Percentiles rank a stretch among this genome's conserved stretches.
Evolutionary conservation across 129 eudicot species (phyloP).

Genomic region (Artemisia argyi): DNA sequence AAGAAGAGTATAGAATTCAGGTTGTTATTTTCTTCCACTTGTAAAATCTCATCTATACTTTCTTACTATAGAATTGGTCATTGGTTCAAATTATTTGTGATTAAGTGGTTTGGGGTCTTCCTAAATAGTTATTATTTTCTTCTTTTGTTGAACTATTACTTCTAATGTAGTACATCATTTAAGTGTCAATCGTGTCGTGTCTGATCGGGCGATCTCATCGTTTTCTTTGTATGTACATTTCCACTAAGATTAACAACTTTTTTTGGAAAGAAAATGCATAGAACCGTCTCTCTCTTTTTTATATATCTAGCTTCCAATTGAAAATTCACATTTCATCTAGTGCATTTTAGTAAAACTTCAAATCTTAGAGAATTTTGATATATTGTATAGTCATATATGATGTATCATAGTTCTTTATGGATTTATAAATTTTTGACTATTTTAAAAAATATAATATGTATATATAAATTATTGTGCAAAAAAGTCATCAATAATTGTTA

Average conservation of each 20-base stretch:
- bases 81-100: neutral
- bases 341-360: neutral
- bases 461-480: conserved; percentile 20
- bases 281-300: too few species aligned
- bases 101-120: neutral
- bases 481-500: conserved; percentile 39
- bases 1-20: conserved; percentile 40
- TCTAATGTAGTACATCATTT: too few species aligned
- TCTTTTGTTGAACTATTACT: too few species aligned
- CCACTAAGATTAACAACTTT: too few species aligned
- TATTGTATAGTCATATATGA: conserved; percentile 10
- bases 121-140: too few species aligned
- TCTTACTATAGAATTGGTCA: neutral
- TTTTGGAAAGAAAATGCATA: too few species aligned
- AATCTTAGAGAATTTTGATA: neutral
- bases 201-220: too few species aligned
- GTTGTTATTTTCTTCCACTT: conserved; percentile 17
- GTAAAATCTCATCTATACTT: too few species aligned
- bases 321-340: too few species aligned
- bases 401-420: conserved; percentile 3
- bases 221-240: too few species aligned
- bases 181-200: too few species aligned
- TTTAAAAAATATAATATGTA: neutral
- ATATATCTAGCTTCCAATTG: neutral
- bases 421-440: neutral